A percentile compares a stretch with the other conserved stretches of the same genome.
Evolutionary conservation across 805 yeast genomes (phyloP).

Genomic region (Wickerhamomyces ciferrii): DNA sequence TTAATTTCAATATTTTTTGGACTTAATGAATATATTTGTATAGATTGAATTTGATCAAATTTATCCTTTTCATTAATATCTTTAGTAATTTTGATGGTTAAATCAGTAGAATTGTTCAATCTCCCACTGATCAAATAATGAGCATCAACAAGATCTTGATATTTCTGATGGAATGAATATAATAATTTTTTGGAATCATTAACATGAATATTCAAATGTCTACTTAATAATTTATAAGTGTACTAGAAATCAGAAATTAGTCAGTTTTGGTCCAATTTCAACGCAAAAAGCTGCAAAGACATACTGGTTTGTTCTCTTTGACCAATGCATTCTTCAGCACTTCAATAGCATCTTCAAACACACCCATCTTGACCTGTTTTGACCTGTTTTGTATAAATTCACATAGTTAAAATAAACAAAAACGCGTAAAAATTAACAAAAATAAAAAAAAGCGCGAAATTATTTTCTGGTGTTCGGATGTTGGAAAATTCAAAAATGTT

Average conservation of each 20-base stretch:
- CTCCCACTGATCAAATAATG: constrained; percentile 37
- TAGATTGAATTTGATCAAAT: constrained; percentile 27
- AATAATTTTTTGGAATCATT: constrained; percentile 34
- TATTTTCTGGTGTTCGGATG: neutral
- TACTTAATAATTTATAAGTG: constrained; percentile 37
- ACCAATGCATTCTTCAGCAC: constrained; percentile 5
- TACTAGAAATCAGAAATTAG: constrained; percentile 8
- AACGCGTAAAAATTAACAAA: too few species aligned
- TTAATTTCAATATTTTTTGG: constrained; percentile 13
- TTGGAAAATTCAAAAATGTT: neutral
- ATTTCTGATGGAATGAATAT: constrained; percentile 30
- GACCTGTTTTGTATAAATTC: neutral
- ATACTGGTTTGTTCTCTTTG: constrained; percentile 11
- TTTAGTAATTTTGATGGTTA: constrained; percentile 17
- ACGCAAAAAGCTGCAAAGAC: neutral
- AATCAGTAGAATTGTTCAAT: constrained; percentile 7
- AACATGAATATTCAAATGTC: constrained; percentile 33
- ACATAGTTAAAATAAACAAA: too few species aligned
- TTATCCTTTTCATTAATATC: constrained; percentile 20
- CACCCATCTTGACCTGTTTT: constrained; percentile 1
- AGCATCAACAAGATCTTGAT: constrained; percentile 32
- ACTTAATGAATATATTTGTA: constrained; percentile 35
- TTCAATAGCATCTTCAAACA: constrained; percentile 3
- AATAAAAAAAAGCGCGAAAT: neutral
- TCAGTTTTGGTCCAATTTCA: neutral